A percentile compares a stretch with the other conserved stretches of the same genome.
phyloP scores from a whole-genome alignment of 805 yeast genomes.

The Zygosaccharomyces siamensis region DNA sequence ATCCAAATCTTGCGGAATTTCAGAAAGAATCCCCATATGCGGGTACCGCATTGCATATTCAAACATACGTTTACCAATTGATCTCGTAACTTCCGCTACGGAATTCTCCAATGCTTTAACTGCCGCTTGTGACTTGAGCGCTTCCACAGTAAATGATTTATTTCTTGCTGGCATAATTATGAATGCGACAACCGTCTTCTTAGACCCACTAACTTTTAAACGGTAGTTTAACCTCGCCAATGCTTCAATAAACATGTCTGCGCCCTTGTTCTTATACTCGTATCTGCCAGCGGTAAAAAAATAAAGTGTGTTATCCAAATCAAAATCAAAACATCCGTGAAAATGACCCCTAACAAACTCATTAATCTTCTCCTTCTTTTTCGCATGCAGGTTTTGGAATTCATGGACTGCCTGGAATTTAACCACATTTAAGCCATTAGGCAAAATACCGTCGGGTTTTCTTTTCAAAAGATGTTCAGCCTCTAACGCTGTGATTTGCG shows the following conservation, averaged over 20 bases:
- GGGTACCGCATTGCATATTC: constrained; percentile 81
- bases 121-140: constrained; percentile 93
- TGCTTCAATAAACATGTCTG: constrained; percentile 88
- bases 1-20: constrained; percentile 71
- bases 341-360: constrained; percentile 96
- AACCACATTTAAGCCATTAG: constrained; percentile 92
- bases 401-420: constrained; percentile 97
- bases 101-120: constrained; percentile 85
- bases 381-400: constrained; percentile 92
- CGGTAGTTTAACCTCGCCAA: constrained; percentile 87
- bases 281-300: constrained; percentile 97
- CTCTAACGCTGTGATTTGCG: constrained; percentile 96
- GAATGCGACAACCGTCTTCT: constrained; percentile 92
- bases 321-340: constrained; percentile 94
- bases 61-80: constrained; percentile 80
- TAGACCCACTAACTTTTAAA: constrained; percentile 74
- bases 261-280: constrained; percentile 95
- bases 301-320: constrained; percentile 86
- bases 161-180: constrained; percentile 97
- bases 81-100: constrained; percentile 78
- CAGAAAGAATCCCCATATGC: constrained; percentile 46
- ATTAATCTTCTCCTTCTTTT: constrained; percentile 83
- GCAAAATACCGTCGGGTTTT: constrained; percentile 96
- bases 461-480: constrained; percentile 88
- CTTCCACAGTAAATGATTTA: constrained; percentile 91